These are phyloP conservation scores for Silene vulgaris DNA, from an alignment of 179 eudicot genomes.

Conservation along the genomic window DNA sequence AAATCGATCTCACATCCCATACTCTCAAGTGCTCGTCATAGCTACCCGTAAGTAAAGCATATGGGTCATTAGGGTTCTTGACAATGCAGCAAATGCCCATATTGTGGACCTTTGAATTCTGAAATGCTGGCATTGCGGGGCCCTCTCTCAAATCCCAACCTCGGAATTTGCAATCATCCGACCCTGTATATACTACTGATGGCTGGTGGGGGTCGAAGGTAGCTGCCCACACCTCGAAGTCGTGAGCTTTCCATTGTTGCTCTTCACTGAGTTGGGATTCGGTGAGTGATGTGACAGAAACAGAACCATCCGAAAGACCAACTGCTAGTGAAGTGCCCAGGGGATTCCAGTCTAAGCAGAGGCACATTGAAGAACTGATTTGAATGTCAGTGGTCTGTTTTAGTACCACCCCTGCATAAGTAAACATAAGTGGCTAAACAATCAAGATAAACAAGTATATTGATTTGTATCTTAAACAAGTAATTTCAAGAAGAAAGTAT, in stretches of 20 bases:
- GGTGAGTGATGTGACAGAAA: conserved; percentile 51
- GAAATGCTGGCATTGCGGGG: conserved; percentile 52
- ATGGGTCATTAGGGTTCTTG: conserved; percentile 62
- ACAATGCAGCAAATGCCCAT: conserved; percentile 89
- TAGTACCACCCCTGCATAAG: conserved; percentile 41
- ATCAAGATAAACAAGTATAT: background rate
- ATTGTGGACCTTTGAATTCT: conserved; percentile 62
- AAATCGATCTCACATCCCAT: conserved; percentile 78
- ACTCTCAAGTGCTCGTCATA: conserved; percentile 75
- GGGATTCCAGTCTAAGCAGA: conserved; percentile 81
- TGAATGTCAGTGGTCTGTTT: conserved; percentile 40
- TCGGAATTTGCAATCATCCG: conserved; percentile 82
- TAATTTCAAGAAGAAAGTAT: background rate
- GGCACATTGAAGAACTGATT: conserved; percentile 90
- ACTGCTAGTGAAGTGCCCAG: conserved; percentile 55
- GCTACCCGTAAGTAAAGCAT: conserved; percentile 67
- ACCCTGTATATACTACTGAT: conserved; percentile 69
- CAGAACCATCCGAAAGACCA: conserved; percentile 86
- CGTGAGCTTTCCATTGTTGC: conserved; percentile 87
- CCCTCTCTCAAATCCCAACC: conserved; percentile 78
- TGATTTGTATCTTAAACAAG: background rate
- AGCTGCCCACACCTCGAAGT: conserved; percentile 88
- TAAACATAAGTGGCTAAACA: conserved; percentile 9
- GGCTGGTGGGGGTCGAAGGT: conserved; percentile 80
- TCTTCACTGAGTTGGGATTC: conserved; percentile 49